Evolutionary conservation across 805 yeast species (phyloP).

Genomic region (Candida nanaspora): DNA sequence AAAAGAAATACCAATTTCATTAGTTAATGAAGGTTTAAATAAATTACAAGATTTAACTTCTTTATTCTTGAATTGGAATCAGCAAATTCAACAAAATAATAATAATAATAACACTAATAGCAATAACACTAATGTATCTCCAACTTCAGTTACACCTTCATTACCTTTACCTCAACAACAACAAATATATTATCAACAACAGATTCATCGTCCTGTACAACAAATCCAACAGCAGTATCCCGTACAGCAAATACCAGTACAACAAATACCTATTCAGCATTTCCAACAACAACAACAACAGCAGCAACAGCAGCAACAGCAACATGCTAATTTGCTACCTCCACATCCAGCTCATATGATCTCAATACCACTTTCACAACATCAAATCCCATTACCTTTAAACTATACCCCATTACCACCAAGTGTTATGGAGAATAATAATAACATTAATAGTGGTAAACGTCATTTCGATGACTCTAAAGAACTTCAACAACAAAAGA

Average conservation of each 20-base stretch:
- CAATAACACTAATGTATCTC: too few relatives aligned
- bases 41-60: slow-evolving; percentile 1
- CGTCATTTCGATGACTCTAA: background rate
- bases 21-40: background rate
- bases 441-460: too few relatives aligned
- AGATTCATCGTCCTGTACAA: too few relatives aligned
- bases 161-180: background rate
- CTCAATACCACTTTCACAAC: too few relatives aligned
- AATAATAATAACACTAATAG: background rate
- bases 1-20: background rate
- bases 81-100: background rate
- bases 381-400: too few relatives aligned
- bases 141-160: too few relatives aligned
- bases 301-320: background rate
- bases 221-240: background rate
- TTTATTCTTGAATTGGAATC: background rate
- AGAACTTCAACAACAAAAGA: background rate
- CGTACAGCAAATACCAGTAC: background rate
- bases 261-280: background rate
- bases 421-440: too few relatives aligned
- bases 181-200: background rate
- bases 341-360: background rate
- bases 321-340: background rate
- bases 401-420: too few relatives aligned
- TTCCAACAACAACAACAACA: background rate